These are phyloP conservation scores for Chenopodium berlandieri DNA, from an alignment of 148 eudicot genomes.

Conservation along the genomic window DNA sequence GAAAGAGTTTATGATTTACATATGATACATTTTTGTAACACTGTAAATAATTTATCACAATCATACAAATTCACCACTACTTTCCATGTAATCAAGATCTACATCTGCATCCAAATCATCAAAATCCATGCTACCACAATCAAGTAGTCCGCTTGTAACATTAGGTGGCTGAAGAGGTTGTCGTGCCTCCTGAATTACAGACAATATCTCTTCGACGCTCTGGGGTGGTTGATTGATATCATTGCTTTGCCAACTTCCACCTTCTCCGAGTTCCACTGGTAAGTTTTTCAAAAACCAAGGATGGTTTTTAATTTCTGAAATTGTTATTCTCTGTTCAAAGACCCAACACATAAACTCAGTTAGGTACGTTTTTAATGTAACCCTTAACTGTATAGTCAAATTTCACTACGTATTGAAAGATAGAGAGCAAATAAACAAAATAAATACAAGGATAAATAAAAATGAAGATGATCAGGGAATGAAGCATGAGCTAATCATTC, in stretches of 20 bases:
- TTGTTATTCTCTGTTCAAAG: conserved; percentile 66
- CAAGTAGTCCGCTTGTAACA: conserved; percentile 11
- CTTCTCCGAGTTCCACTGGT: conserved; percentile 65
- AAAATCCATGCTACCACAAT: conserved; percentile 63
- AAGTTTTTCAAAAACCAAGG: conserved; percentile 83
- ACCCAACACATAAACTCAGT: background rate
- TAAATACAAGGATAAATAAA: background rate
- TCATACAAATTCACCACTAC: conserved; percentile 66
- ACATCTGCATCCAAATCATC: conserved; percentile 67
- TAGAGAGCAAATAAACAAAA: background rate
- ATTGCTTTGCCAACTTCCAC: conserved; percentile 51
- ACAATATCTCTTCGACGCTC: conserved; percentile 54
- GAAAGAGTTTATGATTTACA: conserved; percentile 14
- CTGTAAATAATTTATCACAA: conserved; percentile 22
- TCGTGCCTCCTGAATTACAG: conserved; percentile 61
- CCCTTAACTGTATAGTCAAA: background rate
- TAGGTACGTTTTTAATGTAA: background rate
- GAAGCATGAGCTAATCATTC: background rate
- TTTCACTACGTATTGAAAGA: background rate
- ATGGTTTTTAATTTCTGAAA: conserved; percentile 65
- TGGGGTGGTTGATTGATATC: conserved; percentile 57
- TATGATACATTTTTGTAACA: conserved; percentile 18
- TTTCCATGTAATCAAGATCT: conserved; percentile 59
- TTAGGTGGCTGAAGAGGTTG: conserved; percentile 32
- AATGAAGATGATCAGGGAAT: background rate